A percentile compares a stretch with the other conserved stretches of the same genome.
Evolutionary conservation across 108 stramenopile genomes (phyloP).

Genomic region (Bacterosira constricta): DNA sequence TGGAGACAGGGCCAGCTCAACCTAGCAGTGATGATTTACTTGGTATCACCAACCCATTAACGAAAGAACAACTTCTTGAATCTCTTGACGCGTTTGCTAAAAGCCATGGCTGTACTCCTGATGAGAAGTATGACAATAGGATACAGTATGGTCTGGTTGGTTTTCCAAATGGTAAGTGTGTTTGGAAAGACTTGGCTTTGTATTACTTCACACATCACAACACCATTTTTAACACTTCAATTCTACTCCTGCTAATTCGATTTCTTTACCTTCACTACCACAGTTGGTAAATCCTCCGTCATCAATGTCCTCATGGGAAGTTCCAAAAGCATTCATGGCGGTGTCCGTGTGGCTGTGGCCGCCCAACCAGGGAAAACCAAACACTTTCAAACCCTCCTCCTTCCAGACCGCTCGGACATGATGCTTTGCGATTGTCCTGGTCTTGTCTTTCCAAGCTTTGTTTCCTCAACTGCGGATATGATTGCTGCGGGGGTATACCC

Average conservation of each 20-base stretch:
- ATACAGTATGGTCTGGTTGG: constrained; percentile 97
- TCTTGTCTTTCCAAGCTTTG: constrained; percentile 98
- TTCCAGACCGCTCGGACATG: constrained; percentile 83
- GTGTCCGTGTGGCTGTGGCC: constrained; percentile 94
- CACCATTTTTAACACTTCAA: background rate
- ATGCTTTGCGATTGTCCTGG: constrained; percentile 99
- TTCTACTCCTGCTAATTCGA: background rate
- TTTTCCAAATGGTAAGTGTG: constrained; percentile 49
- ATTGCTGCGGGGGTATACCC: constrained; percentile 97
- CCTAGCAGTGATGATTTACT: constrained; percentile 4
- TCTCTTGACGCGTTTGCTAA: constrained; percentile 72
- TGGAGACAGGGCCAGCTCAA: background rate
- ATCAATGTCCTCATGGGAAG: constrained; percentile 97
- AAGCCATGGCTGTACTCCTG: constrained; percentile 57
- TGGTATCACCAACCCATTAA: constrained; percentile 65
- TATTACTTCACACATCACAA: background rate
- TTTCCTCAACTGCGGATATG: constrained; percentile 94
- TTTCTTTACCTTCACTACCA: constrained; percentile 79
- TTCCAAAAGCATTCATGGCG: constrained; percentile 86
- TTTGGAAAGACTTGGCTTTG: background rate
- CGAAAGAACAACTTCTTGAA: constrained; percentile 70
- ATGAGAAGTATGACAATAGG: constrained; percentile 67
- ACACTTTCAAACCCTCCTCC: constrained; percentile 97
- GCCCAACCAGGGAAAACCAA: constrained; percentile 99
- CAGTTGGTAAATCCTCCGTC: constrained; percentile 96